These are phyloP conservation scores for Teratosphaeria gauchensis DNA, from an alignment of 2,329 filamentous ascomycete species.

Conservation along the genomic window DNA sequence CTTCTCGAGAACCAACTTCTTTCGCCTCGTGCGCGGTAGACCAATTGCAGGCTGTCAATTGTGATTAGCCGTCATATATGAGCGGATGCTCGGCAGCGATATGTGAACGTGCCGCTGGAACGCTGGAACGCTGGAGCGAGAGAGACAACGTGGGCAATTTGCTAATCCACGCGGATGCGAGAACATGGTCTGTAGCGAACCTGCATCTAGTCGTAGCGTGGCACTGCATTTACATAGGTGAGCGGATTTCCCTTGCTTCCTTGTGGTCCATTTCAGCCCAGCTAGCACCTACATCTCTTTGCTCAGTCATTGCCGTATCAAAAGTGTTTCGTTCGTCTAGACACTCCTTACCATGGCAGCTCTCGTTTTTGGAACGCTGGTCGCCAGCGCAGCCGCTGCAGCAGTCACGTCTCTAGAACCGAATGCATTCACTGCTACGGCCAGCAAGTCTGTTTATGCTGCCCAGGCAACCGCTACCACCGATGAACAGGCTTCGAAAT, in stretches of 20 bases:
- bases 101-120: too few species aligned
- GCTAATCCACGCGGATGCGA: neutral
- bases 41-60: neutral
- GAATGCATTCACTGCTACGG: conserved; percentile 41
- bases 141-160: neutral
- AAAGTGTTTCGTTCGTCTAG: neutral
- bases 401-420: conserved; percentile 16
- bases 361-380: conserved; percentile 17
- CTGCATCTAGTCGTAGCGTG: neutral
- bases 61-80: neutral
- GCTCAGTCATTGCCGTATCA: neutral
- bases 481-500: conserved; percentile 48
- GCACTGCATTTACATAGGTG: neutral
- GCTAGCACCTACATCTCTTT: neutral
- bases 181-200: neutral
- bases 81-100: neutral
- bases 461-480: conserved; percentile 53
- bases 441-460: conserved; percentile 41
- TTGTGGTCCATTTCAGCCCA: neutral
- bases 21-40: neutral
- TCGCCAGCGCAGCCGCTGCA: conserved; percentile 20
- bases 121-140: neutral
- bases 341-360: conserved; percentile 3
- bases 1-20: neutral
- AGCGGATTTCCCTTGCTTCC: neutral